A percentile compares a stretch with the other conserved stretches of the same genome.
phyloP scores from a whole-genome alignment of 495 filamentous ascomycete genomes.

The Poronia punctata region DNA sequence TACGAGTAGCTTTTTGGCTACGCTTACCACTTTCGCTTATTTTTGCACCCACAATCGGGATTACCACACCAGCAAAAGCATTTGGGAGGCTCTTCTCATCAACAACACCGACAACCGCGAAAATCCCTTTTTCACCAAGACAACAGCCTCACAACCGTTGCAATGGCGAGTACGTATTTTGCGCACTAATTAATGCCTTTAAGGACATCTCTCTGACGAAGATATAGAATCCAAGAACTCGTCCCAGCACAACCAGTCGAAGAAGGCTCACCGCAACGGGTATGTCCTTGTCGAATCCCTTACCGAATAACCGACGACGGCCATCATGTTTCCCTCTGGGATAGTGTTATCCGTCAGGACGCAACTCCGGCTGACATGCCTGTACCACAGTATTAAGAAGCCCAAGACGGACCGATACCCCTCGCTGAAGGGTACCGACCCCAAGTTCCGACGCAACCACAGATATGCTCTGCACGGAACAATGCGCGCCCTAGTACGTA shows the following conservation, averaged over 20 bases:
- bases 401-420: constrained; percentile 98
- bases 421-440: constrained; percentile 96
- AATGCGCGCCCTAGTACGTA: constrained; percentile 90
- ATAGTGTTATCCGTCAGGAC: constrained; percentile 10
- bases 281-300: constrained; percentile 39
- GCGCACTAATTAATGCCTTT: too few relatives aligned
- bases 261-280: constrained; percentile 98
- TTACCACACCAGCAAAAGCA: constrained; percentile 16
- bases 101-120: constrained; percentile 19
- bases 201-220: too few relatives aligned
- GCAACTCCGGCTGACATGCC: constrained; percentile 7
- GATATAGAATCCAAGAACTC: constrained; percentile 97
- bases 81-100: constrained; percentile 12
- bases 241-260: constrained; percentile 93
- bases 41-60: constrained; percentile 29
- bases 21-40: constrained; percentile 20
- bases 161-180: constrained; percentile 46
- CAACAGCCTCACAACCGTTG: constrained; percentile 30
- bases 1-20: background rate
- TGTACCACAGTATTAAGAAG: constrained; percentile 86
- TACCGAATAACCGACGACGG: background rate
- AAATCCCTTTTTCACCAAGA: constrained; percentile 12
- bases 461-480: constrained; percentile 98
- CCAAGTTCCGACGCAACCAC: constrained; percentile 99
- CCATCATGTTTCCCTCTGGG: background rate